Evolutionary conservation across 1,139 yeast genomes (phyloP), one percentile per base, ranked within the genome.

Genomic region (Taiozyma sp.): DNA sequence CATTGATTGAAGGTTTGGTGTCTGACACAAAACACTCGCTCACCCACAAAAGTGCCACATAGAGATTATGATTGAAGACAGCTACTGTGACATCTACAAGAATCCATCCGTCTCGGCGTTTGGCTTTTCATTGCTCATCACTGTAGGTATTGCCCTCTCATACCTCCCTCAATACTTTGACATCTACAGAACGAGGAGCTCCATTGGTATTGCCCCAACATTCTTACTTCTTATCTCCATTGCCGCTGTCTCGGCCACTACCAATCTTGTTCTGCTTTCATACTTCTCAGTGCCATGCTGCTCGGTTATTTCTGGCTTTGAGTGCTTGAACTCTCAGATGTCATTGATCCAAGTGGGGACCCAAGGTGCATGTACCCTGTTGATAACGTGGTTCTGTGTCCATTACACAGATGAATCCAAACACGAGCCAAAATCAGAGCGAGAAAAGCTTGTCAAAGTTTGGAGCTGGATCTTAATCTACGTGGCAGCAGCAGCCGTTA

Each of bases 181-280:
- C 47, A 83, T 90, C 47, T 68, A 79, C 48, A 62, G 65, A 23
- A 78, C 90, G 48, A 69, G 78, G 51, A 78, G 91, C 8, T 83
- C 93, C 7, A 93, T 88, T 63, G 97, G 97, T 4, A 71, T 90
- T 30, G 85, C 93, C 3, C 87, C 92, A 10, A 76, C 79, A 60
- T 90, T 84, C 63, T 71, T 90, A 47, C 70, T 89, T 14, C 74
- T 90, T 42, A 95, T 96, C 3, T 82, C 89, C 14, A 70, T 84
- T 27, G 85, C 95, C 3, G 87, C 92, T 2, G 70, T 84, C 14
- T 81, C 86, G 58, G 84, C 96, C 0, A 68, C 85, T 45, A 75
- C 87, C 34, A 90, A 90, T 62, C 79, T 90, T 50, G 68, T 84
- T 9, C 68, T 89, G 44, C 74, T 88, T 12, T 80, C 88, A 13